Evolutionary conservation across 805 yeast genomes (phyloP).

Genomic region (Cyberlindnera americana): DNA sequence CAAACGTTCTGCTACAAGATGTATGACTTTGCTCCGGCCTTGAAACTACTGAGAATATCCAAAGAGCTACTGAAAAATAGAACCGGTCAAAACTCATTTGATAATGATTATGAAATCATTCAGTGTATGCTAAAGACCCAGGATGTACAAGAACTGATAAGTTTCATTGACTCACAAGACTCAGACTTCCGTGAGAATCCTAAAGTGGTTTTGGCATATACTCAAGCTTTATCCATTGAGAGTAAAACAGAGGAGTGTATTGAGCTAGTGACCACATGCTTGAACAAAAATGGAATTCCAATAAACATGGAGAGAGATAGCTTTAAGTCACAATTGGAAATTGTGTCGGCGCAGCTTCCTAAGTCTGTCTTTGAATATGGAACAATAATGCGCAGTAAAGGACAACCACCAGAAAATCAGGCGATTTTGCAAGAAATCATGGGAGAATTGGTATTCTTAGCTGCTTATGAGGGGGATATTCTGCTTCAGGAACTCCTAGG

Average conservation of each 20-base stretch:
- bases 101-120: slow-evolving; percentile 17
- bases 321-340: slow-evolving; percentile 23
- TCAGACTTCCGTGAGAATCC: slow-evolving; percentile 29
- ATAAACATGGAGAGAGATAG: slow-evolving; percentile 29
- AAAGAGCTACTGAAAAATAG: slow-evolving; percentile 1
- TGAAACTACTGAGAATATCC: slow-evolving; percentile 38
- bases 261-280: slow-evolving; percentile 31
- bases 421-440: slow-evolving; percentile 39
- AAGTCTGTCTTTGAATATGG: slow-evolving; percentile 9
- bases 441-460: slow-evolving; percentile 35
- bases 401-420: slow-evolving; percentile 29
- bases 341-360: slow-evolving; percentile 33
- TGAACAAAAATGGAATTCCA: slow-evolving; percentile 35
- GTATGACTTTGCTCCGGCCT: slow-evolving; percentile 39
- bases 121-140: slow-evolving; percentile 27
- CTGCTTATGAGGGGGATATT: slow-evolving; percentile 28
- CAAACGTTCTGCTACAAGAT: slow-evolving; percentile 43
- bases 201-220: slow-evolving; percentile 36
- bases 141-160: slow-evolving; percentile 34
- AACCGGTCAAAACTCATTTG: slow-evolving; percentile 2
- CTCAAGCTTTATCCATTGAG: slow-evolving; percentile 28
- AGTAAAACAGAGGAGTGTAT: slow-evolving; percentile 11
- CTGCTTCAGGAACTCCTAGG: slow-evolving; percentile 32
- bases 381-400: slow-evolving; percentile 29
- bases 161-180: slow-evolving; percentile 33